phyloP scores from a whole-genome alignment of 371 early-diverging fungal genomes.

The Fennellomyces sp. region DNA sequence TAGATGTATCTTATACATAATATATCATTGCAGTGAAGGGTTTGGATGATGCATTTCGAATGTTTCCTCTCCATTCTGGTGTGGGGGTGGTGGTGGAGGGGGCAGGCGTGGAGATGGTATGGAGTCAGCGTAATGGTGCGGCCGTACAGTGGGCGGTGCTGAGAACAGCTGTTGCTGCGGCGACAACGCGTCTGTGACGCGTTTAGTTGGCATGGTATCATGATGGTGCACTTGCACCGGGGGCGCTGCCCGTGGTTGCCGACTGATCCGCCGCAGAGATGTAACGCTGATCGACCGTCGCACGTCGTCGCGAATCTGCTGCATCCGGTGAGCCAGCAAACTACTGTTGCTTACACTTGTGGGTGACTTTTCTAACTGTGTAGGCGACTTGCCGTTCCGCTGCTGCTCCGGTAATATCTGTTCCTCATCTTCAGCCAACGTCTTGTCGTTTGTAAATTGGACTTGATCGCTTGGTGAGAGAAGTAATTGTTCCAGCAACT shows the following conservation, averaged over 20 bases:
- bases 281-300: slow-evolving; percentile 18
- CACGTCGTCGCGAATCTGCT: slow-evolving; percentile 13
- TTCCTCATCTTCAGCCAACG: slow-evolving; percentile 12
- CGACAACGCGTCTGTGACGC: slow-evolving; percentile 1
- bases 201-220: slow-evolving; percentile 4
- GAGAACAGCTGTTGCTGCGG: neutral
- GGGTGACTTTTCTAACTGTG: neutral
- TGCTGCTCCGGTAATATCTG: neutral
- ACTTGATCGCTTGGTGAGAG: neutral
- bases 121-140: neutral
- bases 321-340: slow-evolving; percentile 7
- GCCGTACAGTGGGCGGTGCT: neutral
- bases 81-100: neutral
- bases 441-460: slow-evolving; percentile 7
- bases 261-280: slow-evolving; percentile 11
- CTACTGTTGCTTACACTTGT: neutral
- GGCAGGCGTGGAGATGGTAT: neutral
- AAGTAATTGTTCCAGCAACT: slow-evolving; percentile 32
- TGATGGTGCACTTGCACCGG: slow-evolving; percentile 8
- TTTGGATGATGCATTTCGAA: slow-evolving; percentile 7
- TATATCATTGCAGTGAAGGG: too few relatives aligned
- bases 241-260: slow-evolving; percentile 4
- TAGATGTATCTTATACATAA: too few relatives aligned
- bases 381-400: neutral
- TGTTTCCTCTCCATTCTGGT: neutral